Percentiles rank a stretch among this genome's conserved stretches.
phyloP scores from a whole-genome alignment of 495 filamentous ascomycete species.

The Filosporella fistucella region DNA sequence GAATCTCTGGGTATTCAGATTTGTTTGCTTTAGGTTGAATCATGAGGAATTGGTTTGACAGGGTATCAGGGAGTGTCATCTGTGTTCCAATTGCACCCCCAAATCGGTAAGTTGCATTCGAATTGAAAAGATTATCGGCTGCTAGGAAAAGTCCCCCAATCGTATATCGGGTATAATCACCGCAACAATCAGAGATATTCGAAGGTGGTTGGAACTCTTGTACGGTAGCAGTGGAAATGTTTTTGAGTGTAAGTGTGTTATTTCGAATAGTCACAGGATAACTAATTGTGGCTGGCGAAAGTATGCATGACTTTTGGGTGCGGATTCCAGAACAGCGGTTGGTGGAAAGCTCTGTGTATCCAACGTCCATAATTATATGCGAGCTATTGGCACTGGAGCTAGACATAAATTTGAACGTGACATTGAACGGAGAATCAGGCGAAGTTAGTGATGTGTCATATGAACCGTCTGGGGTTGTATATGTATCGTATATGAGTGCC shows the following conservation, averaged over 20 bases:
- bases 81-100: not conserved
- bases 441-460: too few relatives aligned
- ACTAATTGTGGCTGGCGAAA: slow-evolving; percentile 1
- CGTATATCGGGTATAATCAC: slow-evolving; percentile 5
- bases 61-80: not conserved
- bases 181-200: not conserved
- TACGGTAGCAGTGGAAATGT: too few relatives aligned
- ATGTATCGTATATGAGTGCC: not conserved
- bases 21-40: not conserved
- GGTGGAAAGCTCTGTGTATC: not conserved
- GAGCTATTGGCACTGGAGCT: not conserved
- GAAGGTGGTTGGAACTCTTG: too few relatives aligned
- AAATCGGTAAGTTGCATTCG: not conserved
- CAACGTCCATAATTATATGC: not conserved
- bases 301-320: not conserved
- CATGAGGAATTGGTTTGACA: slow-evolving; percentile 3
- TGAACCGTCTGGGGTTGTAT: too few relatives aligned
- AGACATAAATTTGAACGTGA: not conserved
- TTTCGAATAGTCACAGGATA: slow-evolving; percentile 4
- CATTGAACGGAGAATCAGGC: slow-evolving; percentile 3
- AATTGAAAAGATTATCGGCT: slow-evolving; percentile 1
- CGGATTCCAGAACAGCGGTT: not conserved
- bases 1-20: not conserved
- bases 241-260: too few relatives aligned
- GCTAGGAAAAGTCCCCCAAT: slow-evolving; percentile 6